phyloP scores from a whole-genome alignment of 169 alveolate genomes.

The Eimeria tenella region DNA sequence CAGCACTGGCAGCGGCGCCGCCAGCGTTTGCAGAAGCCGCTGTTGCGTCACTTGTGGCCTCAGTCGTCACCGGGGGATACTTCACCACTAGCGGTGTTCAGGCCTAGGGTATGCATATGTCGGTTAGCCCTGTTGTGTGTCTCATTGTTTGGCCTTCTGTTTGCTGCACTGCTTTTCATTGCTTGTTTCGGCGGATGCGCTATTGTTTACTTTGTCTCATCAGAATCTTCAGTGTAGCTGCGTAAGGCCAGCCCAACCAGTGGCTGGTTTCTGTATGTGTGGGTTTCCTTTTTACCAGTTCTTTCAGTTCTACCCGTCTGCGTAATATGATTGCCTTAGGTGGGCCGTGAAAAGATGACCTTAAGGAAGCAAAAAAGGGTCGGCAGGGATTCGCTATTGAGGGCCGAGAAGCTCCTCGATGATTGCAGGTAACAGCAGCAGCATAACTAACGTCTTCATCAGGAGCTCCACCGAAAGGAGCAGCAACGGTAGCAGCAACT shows the following conservation, averaged over 20 bases:
- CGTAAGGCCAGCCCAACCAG: too few species aligned
- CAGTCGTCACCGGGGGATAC: constrained; percentile 42
- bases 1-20: constrained; percentile 51
- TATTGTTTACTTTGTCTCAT: too few species aligned
- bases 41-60: constrained; percentile 61
- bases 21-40: constrained; percentile 53
- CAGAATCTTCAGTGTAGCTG: too few species aligned
- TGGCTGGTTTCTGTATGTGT: too few species aligned
- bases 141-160: background rate
- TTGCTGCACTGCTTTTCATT: background rate
- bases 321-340: background rate
- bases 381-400: constrained; percentile 39
- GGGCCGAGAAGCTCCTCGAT: constrained; percentile 59
- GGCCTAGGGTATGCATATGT: background rate
- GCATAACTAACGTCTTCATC: too few species aligned
- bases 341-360: constrained; percentile 64
- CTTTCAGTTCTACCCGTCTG: too few species aligned
- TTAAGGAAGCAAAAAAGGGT: constrained; percentile 58
- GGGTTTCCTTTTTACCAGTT: too few species aligned
- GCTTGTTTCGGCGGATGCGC: too few species aligned
- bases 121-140: background rate
- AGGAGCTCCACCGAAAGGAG: background rate
- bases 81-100: constrained; percentile 65
- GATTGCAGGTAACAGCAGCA: background rate
- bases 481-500: background rate